Conservation (phyloP, 2,329 filamentous ascomycete species). For the Cytospora piceicola region DNA sequence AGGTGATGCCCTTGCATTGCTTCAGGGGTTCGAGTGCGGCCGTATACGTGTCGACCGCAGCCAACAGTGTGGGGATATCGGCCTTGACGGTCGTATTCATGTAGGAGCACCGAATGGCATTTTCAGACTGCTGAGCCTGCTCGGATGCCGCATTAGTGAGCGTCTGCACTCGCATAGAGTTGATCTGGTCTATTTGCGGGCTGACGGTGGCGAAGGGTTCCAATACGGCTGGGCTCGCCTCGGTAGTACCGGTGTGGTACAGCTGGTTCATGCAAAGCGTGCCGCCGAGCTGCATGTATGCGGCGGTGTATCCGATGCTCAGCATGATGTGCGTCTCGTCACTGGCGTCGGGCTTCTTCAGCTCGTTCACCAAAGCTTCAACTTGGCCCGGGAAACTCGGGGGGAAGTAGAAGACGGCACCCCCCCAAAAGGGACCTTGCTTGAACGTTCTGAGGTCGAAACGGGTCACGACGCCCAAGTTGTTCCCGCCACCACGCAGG, state of each 20-base stretch:
- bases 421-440: slow-evolving; percentile 31
- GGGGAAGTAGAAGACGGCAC: slow-evolving; percentile 33
- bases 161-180: slow-evolving; percentile 5
- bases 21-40: slow-evolving; percentile 31
- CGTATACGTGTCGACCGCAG: slow-evolving; percentile 9
- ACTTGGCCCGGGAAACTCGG: slow-evolving; percentile 34
- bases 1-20: slow-evolving; percentile 27
- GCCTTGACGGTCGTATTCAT: slow-evolving; percentile 23
- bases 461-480: slow-evolving; percentile 42
- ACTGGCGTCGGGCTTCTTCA: slow-evolving; percentile 31
- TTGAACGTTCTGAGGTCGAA: slow-evolving; percentile 29
- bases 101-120: slow-evolving; percentile 17
- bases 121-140: slow-evolving; percentile 14
- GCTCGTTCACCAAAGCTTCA: slow-evolving; percentile 32
- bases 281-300: slow-evolving; percentile 22
- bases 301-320: slow-evolving; percentile 31
- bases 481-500: slow-evolving; percentile 49
- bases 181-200: slow-evolving; percentile 24
- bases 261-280: slow-evolving; percentile 29
- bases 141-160: neutral
- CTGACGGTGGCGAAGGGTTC: slow-evolving; percentile 26
- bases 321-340: slow-evolving; percentile 35
- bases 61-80: slow-evolving; percentile 9
- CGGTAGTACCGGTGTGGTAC: slow-evolving; percentile 27
- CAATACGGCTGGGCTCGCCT: slow-evolving; percentile 20